Base-by-base conservation (phyloP, 306 rosid species). In the Pterocarpus santalinus region DNA sequence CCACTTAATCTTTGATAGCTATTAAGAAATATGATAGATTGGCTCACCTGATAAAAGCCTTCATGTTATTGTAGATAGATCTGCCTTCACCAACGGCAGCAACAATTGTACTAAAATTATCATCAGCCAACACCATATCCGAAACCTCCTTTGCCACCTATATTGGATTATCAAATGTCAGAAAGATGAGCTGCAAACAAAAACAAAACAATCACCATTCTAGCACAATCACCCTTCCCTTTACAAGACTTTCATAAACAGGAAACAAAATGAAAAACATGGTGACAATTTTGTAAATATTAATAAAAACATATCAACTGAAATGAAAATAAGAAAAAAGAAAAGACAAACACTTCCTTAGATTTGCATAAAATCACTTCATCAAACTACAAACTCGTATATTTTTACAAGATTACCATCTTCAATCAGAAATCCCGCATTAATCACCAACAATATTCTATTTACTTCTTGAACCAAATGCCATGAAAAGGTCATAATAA, bases 101-200 rank as follows among this genome's bases (percentile, higher is more conserved):
- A 71, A 95, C 99, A 80, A 93, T 95, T 41, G 99, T 81, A 65
- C 97, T 95, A 56, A 95, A 95, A 79, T 93, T 95, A 85, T 93
- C 99, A 69, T 95, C 99, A 1, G 97, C 97, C 79, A 93, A 87
- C 47, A 95, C 99, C 99, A 95, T 95, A 83, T 95, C 97, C 2
- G 97, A 93, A 77, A 97, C 95, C 83, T 95, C 97, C 90, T 95
- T 95, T 13, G 99, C 97, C 73, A 95, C 99, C 99, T 95, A 87
- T 15, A 83, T 33, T 28, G 68, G 35, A 62, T 30, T 30, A 73
- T 15, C 39, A 51, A 65, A 83, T 10, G 34, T 44, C 51, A 64
- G 53, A 78, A 14, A 60, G 38, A 38, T 55, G 65, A 74, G 43
- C 53, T 0, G 41, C 7, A 38, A 38, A 6, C 41, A 38, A 4